Evolutionary conservation across 768 basidiomycete species (phyloP), one percentile per base, ranked within the genome.

Genomic region (button mushroom (Agaricus bisporus)): DNA sequence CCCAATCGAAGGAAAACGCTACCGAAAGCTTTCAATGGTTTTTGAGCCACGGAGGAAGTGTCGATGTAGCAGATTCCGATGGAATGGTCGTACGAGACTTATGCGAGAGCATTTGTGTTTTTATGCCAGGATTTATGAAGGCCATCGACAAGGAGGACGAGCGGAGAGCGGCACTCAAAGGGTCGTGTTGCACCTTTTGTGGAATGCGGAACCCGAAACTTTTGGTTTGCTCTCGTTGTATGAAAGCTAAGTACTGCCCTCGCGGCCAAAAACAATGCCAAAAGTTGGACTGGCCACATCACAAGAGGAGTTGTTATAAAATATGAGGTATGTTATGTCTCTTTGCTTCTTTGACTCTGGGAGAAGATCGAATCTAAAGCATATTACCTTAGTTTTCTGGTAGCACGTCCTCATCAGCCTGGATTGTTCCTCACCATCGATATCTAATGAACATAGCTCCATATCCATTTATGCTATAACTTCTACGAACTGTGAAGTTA

Each of bases 41-140:
- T 59, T 55, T 77, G 45, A 58, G 51, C 0, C 73, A 75, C 60
- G 73, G 72, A n/a, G 74, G 76, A 15, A 76, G 66, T 60, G 59
- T 69, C 12, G 70, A 70, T 47, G 67, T 73, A 17, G 65, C 65
- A 26, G 75, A 77, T 54, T 62, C 66, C 14, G 73, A 75, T 59
- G 70, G 71, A 10, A 59, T 61, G 56, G 62, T 64, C 15, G 63
- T 64, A 44, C 66, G 72, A 14, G 18, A 32, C 5, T 57, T 61
- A 37, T 59, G 64, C 6, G 51, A 58, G 28, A 51, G 22, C 5
- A 29, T 56, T 4, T 44, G 41, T 47, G 28, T 48, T 15, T 12
- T 36, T 17, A n/a, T 51, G 2, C 58, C 61, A 29, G 57, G 43
- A 29, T 53, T 66, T 42, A 38, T 47, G 39, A 51, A 51, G 17